Percentiles rank a stretch among this genome's conserved stretches.
Evolutionary conservation across 257 asterid genomes (phyloP).

Genomic region (Dorcoceras hygrometricum): DNA sequence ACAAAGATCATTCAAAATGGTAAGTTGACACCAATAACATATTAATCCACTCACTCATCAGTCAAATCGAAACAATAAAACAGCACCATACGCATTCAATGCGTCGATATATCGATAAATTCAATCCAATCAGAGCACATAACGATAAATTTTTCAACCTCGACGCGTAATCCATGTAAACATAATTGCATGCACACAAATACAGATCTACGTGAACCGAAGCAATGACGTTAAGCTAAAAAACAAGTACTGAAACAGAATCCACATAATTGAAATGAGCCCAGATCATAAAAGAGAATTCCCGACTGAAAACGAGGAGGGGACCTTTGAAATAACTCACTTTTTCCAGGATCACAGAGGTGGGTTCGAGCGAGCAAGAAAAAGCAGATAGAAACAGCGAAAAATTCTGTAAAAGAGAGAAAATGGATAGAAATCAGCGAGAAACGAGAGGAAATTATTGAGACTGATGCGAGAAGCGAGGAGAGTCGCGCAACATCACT

Average conservation of each 20-base stretch:
- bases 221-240: not conserved
- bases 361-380: not conserved
- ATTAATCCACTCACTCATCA: not conserved
- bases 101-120: not conserved
- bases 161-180: not conserved
- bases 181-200: not conserved
- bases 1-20: not conserved
- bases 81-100: not conserved
- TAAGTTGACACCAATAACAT: not conserved
- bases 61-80: not conserved
- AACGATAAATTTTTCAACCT: not conserved
- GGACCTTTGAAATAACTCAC: slow-evolving; percentile 34
- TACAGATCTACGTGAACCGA: not conserved
- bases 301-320: not conserved
- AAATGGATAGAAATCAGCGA: not conserved
- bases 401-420: not conserved
- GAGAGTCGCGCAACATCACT: not conserved
- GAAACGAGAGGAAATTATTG: not conserved
- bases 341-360: not conserved
- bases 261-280: not conserved
- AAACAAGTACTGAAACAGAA: not conserved
- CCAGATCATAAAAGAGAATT: slow-evolving; percentile 13
- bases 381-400: not conserved
- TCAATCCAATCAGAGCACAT: not conserved
- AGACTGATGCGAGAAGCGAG: not conserved